Percentiles rank a stretch among this genome's conserved stretches.
phyloP scores from a whole-genome alignment of 2,329 filamentous ascomycete species.

The Volutella citrinella region DNA sequence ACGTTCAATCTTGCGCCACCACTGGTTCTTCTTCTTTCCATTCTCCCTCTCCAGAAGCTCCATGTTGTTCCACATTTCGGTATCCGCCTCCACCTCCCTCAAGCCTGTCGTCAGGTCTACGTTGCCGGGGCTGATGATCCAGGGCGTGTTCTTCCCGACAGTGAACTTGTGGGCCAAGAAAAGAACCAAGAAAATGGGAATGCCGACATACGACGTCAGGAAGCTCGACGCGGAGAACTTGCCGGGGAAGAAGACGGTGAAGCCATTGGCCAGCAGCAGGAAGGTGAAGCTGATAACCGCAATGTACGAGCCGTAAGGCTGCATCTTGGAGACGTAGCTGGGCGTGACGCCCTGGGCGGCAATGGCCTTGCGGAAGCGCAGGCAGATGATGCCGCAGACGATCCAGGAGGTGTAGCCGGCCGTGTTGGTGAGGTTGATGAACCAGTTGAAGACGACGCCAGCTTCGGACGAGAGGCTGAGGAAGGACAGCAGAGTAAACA shows the following conservation, averaged over 20 bases:
- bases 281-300: slow-evolving; percentile 50
- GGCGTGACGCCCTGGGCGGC: slow-evolving; percentile 38
- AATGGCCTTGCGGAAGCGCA: slow-evolving; percentile 49
- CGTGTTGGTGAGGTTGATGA: slow-evolving; percentile 50
- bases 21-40: too few species aligned
- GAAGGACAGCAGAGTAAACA: slow-evolving; percentile 60
- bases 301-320: slow-evolving; percentile 56
- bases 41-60: too few species aligned
- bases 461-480: slow-evolving; percentile 53
- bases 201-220: slow-evolving; percentile 63
- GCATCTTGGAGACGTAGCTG: slow-evolving; percentile 54
- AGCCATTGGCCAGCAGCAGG: slow-evolving; percentile 60
- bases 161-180: not conserved
- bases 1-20: too few species aligned
- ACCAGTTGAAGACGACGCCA: slow-evolving; percentile 58
- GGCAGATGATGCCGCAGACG: slow-evolving; percentile 52
- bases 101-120: too few species aligned
- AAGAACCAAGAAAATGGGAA: slow-evolving; percentile 50
- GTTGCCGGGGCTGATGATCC: too few species aligned
- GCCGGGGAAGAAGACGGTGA: slow-evolving; percentile 59
- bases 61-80: too few species aligned
- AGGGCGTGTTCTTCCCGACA: too few species aligned
- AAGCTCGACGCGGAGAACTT: slow-evolving; percentile 56
- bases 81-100: too few species aligned
- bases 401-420: slow-evolving; percentile 54